Conservation (phyloP, 495 filamentous ascomycete genomes). For the Talaromyces nanjingensis region DNA sequence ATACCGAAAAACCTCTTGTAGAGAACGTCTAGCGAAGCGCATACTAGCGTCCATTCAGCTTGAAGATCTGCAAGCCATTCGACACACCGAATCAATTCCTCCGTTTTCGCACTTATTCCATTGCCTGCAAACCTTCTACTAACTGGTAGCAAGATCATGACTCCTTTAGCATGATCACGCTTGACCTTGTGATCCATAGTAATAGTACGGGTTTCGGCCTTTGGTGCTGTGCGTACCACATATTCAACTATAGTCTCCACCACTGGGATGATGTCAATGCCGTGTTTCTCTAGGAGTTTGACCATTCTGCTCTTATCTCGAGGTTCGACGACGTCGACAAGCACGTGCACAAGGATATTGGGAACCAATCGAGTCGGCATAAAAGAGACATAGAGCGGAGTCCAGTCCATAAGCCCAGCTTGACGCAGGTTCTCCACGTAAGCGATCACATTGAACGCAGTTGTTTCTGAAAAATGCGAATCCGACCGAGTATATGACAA, state of each 20-base stretch:
- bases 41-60: conserved; percentile 63
- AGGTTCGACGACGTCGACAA: conserved; percentile 58
- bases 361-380: conserved; percentile 45
- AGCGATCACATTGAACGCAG: conserved; percentile 49
- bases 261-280: conserved; percentile 45
- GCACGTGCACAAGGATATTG: conserved; percentile 40
- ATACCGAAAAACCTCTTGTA: conserved; percentile 53
- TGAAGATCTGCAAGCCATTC: conserved; percentile 78
- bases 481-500: conserved; percentile 30
- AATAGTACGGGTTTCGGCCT: conserved; percentile 25
- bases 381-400: conserved; percentile 81
- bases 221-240: conserved; percentile 27
- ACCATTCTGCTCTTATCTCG: conserved; percentile 42
- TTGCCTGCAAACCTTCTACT: conserved; percentile 61
- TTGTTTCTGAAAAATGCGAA: conserved; percentile 23
- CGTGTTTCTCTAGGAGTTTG: conserved; percentile 44
- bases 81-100: conserved; percentile 66
- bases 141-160: conserved; percentile 28
- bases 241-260: conserved; percentile 49
- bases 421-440: conserved; percentile 75
- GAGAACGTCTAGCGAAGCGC: conserved; percentile 55
- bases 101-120: conserved; percentile 52
- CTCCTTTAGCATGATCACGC: conserved; percentile 23
- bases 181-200: conserved; percentile 27
- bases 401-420: conserved; percentile 60